Evolutionary conservation across 1,284 basidiomycete genomes (phyloP).

Genomic region (Irpex sp.): DNA sequence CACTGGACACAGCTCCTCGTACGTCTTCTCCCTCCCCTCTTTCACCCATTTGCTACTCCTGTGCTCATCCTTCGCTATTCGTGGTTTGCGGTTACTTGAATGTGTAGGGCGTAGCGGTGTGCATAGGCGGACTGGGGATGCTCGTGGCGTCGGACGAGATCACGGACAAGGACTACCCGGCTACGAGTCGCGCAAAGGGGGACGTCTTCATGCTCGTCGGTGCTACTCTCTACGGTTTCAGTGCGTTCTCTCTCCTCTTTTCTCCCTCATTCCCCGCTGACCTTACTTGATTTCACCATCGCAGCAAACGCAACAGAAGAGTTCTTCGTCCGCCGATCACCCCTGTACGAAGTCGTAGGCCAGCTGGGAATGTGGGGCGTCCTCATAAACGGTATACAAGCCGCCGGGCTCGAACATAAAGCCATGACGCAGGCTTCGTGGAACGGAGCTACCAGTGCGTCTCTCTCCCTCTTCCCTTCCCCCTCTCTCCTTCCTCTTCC

Average conservation of each 20-base stretch:
- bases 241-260: too few relatives aligned
- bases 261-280: neutral
- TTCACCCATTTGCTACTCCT: neutral
- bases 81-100: neutral
- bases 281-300: neutral
- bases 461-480: neutral
- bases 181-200: conserved; percentile 65
- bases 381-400: conserved; percentile 74
- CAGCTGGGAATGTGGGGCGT: conserved; percentile 82
- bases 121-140: conserved; percentile 69
- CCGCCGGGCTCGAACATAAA: conserved; percentile 67
- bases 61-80: neutral
- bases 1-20: conserved; percentile 79
- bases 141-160: conserved; percentile 70
- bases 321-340: conserved; percentile 73
- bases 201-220: conserved; percentile 83
- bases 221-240: conserved; percentile 80
- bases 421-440: conserved; percentile 61
- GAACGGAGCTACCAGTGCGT: conserved; percentile 62
- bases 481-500: neutral
- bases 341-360: conserved; percentile 82
- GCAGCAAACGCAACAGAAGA: conserved; percentile 83
- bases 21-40: conserved; percentile 19
- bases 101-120: conserved; percentile 64
- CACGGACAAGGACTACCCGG: conserved; percentile 66